Evolutionary conservation across 257 asterid genomes (phyloP), one percentile per base, ranked within the genome.

Genomic region (Solanum corneliomulleri): DNA sequence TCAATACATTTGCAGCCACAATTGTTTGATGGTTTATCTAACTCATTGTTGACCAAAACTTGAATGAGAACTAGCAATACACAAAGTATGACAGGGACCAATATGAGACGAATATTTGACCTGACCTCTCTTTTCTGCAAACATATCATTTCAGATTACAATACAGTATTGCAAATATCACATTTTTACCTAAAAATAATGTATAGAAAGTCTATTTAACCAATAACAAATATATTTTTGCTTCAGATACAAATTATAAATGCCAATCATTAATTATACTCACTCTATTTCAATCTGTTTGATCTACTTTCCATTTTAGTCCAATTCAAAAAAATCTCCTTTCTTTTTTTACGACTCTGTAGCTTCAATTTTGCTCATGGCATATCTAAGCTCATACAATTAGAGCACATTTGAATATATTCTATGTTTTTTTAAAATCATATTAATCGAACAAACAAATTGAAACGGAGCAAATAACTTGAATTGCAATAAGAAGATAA

Each of bases 1-100:
- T 93, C 98, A 52, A 93, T 91, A 92, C 99, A 95, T 75, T 90
- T 87, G 92, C 99, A 97, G 83, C 99, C 99, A 90, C 99, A 97
- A 91, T 90, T 93, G 83, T 93, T 93, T 81, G 93, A 86, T 81
- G 98, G 94, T 88, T 93, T 95, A 91, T 97, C 95, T 76, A 97
- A 91, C 86, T 93, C 93, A 6, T 21, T 90, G 91, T 97, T 95
- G 89, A 97, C 93, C 86, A 95, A 33, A 6, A 3, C 82, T 91
- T 97, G 99, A 90, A 97, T 88, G 90, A 95, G 89, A 86, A 93
- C 90, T 87, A 97, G 98, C 93, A 97, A 85, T 87, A 91, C 45
- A 87, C 98, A 95, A 77, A 97, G 93, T 71, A 94, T 31, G 25
- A 96, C 0, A 52, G 99, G 99, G 90, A 93, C 91, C 37, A 88